phyloP scores from a whole-genome alignment of 768 basidiomycete genomes.

The Lactarius sp. region DNA sequence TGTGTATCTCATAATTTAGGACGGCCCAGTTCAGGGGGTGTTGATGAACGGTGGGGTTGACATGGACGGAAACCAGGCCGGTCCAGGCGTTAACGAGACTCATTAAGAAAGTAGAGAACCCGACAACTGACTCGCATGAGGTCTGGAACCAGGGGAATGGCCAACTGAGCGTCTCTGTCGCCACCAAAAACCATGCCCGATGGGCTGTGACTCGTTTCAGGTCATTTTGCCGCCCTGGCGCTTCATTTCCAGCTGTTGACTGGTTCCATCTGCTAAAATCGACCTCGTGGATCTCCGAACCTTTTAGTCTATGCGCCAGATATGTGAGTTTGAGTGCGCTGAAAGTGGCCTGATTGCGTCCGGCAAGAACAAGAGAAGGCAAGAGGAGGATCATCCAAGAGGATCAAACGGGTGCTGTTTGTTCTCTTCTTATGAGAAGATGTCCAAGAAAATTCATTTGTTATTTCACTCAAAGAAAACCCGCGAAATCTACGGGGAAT shows the following conservation, averaged over 20 bases:
- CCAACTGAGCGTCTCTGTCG: background rate
- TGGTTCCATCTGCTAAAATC: background rate
- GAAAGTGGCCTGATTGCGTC: conserved; percentile 8
- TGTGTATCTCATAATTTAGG: background rate
- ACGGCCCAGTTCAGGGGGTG: background rate
- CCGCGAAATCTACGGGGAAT: conserved; percentile 16
- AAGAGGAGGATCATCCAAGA: conserved; percentile 2
- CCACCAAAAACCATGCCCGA: background rate
- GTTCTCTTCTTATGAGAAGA: conserved; percentile 13
- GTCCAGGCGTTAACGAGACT: background rate
- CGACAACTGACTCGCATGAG: conserved; percentile 9
- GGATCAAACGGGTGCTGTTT: conserved; percentile 7
- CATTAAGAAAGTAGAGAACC: background rate
- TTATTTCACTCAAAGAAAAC: conserved; percentile 11
- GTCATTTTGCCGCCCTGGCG: background rate
- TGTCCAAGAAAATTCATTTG: background rate
- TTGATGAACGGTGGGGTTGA: background rate
- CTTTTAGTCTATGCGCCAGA: background rate
- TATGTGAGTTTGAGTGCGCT: background rate
- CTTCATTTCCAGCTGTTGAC: background rate
- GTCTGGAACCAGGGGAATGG: background rate
- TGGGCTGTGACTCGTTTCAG: conserved; percentile 16
- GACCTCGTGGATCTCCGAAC: conserved; percentile 2
- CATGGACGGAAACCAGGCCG: background rate
- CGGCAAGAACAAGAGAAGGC: background rate